Percentiles rank a stretch among this genome's conserved stretches.
Evolutionary conservation across 257 asterid genomes (phyloP).

Genomic region (Rauvolfia tetraphylla): DNA sequence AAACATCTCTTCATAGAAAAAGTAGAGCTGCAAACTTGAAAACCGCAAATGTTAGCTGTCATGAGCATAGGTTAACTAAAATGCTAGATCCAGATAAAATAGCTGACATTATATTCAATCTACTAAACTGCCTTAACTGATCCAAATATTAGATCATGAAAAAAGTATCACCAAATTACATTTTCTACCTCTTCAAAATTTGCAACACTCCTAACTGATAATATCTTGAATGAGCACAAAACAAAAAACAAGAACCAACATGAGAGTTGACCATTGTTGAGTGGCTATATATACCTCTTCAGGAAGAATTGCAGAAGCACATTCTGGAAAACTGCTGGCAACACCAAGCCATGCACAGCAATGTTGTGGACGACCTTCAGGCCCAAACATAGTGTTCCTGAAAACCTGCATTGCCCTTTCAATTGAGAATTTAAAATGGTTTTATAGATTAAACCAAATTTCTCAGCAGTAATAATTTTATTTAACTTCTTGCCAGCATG

Average conservation of each 20-base stretch:
- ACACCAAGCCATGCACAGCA: constrained; percentile 99
- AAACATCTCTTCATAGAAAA: background rate
- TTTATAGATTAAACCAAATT: constrained; percentile 2
- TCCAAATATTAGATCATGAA: background rate
- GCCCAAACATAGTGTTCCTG: constrained; percentile 99
- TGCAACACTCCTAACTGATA: background rate
- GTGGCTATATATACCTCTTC: constrained; percentile 66
- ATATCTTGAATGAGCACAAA: constrained; percentile 2
- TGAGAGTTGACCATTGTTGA: background rate
- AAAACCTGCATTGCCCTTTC: constrained; percentile 54
- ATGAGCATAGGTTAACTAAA: background rate
- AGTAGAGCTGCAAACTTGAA: background rate
- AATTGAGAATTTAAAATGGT: constrained; percentile 24
- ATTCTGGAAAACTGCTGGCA: constrained; percentile 96
- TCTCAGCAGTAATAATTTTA: background rate
- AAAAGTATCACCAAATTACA: background rate
- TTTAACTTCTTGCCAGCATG: background rate
- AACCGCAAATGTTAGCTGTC: background rate
- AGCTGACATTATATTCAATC: background rate
- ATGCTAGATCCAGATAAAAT: background rate
- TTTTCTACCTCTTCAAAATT: background rate
- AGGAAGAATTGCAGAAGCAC: constrained; percentile 85
- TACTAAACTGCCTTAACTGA: background rate
- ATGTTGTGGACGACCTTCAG: constrained; percentile 99
- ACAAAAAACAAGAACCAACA: background rate